These are phyloP conservation scores for Suhomyces maxii DNA, from an alignment of 1,139 yeast genomes.

Conservation along the genomic window DNA sequence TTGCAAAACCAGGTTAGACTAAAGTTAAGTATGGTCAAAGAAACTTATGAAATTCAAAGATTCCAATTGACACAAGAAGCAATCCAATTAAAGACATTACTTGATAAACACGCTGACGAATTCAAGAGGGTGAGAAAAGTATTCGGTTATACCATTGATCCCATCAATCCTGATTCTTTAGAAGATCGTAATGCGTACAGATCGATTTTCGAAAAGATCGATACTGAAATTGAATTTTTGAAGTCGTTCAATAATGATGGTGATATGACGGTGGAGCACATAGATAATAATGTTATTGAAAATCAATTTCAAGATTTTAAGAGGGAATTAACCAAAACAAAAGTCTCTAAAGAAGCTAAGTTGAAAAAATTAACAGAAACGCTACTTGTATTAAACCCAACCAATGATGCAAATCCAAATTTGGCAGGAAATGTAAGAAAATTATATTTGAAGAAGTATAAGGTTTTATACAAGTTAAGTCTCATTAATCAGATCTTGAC, in stretches of 20 bases:
- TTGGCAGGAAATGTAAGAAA: constrained; percentile 4
- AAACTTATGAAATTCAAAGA: constrained; percentile 9
- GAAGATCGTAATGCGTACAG: constrained; percentile 4
- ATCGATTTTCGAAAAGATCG: constrained; percentile 11
- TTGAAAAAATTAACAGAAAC: constrained; percentile 11
- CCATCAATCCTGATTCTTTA: not conserved
- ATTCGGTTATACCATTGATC: constrained; percentile 4
- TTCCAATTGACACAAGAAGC: constrained; percentile 12
- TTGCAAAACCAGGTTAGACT: constrained; percentile 3
- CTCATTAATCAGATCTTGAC: constrained; percentile 12
- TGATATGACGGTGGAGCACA: constrained; percentile 4
- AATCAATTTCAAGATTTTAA: constrained; percentile 10
- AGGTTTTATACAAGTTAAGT: constrained; percentile 12
- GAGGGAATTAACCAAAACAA: constrained; percentile 10
- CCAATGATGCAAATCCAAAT: not conserved
- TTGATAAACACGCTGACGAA: constrained; percentile 12
- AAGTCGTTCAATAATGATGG: constrained; percentile 2
- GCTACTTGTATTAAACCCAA: constrained; percentile 6
- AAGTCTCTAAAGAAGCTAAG: constrained; percentile 10
- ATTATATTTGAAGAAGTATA: constrained; percentile 14
- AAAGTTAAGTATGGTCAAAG: constrained; percentile 12
- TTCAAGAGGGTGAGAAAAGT: constrained; percentile 9
- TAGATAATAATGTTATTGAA: constrained; percentile 3
- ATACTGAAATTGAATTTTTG: constrained; percentile 11
- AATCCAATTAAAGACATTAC: constrained; percentile 10